Conservation (phyloP, 129 eudicot genomes). For the Artemisia argyi region DNA sequence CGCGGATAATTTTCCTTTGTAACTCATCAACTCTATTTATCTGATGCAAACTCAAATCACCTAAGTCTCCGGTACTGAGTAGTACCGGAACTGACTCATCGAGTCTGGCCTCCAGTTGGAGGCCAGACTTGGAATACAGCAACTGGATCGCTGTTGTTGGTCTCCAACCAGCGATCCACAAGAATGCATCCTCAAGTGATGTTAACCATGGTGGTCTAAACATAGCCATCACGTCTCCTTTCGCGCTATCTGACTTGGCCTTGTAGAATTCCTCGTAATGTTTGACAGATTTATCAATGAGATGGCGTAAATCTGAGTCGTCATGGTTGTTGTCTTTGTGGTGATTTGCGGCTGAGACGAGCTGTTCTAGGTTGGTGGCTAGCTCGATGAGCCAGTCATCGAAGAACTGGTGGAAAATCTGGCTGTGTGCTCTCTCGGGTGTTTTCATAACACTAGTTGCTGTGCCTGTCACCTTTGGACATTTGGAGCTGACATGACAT, state of each 20-base stretch:
- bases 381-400: conserved; percentile 25
- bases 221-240: conserved; percentile 30
- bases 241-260: conserved; percentile 34
- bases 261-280: conserved; percentile 56
- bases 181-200: conserved; percentile 18
- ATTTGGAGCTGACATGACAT: neutral
- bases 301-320: conserved; percentile 1
- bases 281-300: conserved; percentile 28
- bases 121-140: conserved; percentile 33
- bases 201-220: conserved; percentile 28
- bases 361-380: conserved; percentile 20
- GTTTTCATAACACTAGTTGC: neutral
- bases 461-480: neutral
- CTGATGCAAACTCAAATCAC: conserved; percentile 31
- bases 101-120: conserved; percentile 24
- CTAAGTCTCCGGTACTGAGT: conserved; percentile 10
- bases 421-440: conserved; percentile 3
- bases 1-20: conserved; percentile 29
- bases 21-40: conserved; percentile 25
- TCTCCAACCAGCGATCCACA: conserved; percentile 40
- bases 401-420: conserved; percentile 23
- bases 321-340: neutral
- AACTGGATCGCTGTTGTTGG: conserved; percentile 33
- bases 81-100: neutral
- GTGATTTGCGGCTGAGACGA: conserved; percentile 23